These are phyloP conservation scores for Lecanicillium sp. DNA, from an alignment of 2,329 filamentous ascomycete genomes.

Conservation along the genomic window DNA sequence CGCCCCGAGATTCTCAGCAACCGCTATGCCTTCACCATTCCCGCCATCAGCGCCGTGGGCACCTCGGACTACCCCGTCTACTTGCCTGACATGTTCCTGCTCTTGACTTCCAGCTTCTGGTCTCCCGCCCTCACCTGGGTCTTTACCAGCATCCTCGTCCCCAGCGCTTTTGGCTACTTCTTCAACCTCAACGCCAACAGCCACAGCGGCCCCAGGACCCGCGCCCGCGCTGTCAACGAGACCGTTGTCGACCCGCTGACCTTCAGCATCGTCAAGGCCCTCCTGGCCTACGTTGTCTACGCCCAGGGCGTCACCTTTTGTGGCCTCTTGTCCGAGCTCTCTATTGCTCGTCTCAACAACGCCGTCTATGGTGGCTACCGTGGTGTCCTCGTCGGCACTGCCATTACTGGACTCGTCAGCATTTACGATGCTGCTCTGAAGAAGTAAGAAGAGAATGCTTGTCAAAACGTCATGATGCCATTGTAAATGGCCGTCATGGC, in stretches of 20 bases:
- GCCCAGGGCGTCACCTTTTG: slow-evolving; percentile 55
- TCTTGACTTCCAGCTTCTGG: slow-evolving; percentile 78
- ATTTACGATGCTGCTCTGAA: slow-evolving; percentile 72
- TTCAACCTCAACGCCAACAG: slow-evolving; percentile 69
- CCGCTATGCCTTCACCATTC: slow-evolving; percentile 65
- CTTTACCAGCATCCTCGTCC: slow-evolving; percentile 62
- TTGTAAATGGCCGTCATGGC: background rate
- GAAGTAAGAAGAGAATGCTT: slow-evolving; percentile 38
- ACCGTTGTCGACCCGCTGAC: slow-evolving; percentile 69
- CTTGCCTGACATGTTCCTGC: slow-evolving; percentile 72
- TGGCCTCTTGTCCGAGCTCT: slow-evolving; percentile 51
- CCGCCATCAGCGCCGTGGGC: slow-evolving; percentile 48
- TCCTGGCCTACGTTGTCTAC: slow-evolving; percentile 77
- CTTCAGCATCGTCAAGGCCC: slow-evolving; percentile 82
- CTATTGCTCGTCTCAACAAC: slow-evolving; percentile 55
- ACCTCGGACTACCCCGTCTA: slow-evolving; percentile 54
- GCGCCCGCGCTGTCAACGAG: slow-evolving; percentile 33
- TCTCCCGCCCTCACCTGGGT: slow-evolving; percentile 70
- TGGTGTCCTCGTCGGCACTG: slow-evolving; percentile 60
- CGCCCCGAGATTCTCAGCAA: slow-evolving; percentile 64
- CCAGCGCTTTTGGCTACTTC: slow-evolving; percentile 72
- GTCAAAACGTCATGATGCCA: background rate
- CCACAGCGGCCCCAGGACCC: slow-evolving; percentile 27
- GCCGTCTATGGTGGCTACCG: slow-evolving; percentile 66
- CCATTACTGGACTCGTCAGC: slow-evolving; percentile 60